Conservation (phyloP, 139 green algal species). For the Chlamydomonas sp. region DNA sequence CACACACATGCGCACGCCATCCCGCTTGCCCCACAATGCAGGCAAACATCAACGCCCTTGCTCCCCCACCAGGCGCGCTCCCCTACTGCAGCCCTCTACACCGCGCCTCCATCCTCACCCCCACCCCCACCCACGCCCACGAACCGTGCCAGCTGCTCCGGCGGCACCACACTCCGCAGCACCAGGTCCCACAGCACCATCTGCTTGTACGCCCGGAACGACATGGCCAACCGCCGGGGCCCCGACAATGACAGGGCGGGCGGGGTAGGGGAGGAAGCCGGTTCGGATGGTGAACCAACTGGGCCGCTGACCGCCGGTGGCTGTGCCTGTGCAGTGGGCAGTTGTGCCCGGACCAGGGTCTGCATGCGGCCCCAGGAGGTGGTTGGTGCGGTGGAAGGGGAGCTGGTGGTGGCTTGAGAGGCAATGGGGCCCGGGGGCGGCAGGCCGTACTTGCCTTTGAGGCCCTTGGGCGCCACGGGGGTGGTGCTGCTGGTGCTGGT, state of each 20-base stretch:
- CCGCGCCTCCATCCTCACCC: background rate
- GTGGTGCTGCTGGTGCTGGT: background rate
- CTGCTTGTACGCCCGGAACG: conserved; percentile 33
- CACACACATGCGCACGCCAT: no score
- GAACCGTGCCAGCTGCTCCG: background rate
- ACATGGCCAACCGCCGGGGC: background rate
- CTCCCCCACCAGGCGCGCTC: no score
- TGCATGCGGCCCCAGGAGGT: background rate
- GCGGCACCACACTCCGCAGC: background rate
- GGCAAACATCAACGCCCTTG: no score
- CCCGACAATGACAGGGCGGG: background rate
- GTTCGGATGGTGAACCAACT: no score
- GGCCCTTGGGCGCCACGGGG: background rate
- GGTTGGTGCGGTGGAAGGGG: background rate
- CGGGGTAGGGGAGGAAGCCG: no score
- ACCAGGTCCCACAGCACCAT: conserved; percentile 46
- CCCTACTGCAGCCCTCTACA: no score
- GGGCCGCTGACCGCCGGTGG: background rate
- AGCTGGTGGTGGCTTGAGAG: background rate
- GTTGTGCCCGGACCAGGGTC: background rate
- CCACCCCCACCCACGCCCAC: background rate
- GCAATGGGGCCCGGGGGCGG: background rate
- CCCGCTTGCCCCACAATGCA: no score
- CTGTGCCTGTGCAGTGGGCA: background rate
- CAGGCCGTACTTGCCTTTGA: conserved; percentile 6